phyloP scores from a whole-genome alignment of 148 eudicot species.

The Rhododendron mucronatum region DNA sequence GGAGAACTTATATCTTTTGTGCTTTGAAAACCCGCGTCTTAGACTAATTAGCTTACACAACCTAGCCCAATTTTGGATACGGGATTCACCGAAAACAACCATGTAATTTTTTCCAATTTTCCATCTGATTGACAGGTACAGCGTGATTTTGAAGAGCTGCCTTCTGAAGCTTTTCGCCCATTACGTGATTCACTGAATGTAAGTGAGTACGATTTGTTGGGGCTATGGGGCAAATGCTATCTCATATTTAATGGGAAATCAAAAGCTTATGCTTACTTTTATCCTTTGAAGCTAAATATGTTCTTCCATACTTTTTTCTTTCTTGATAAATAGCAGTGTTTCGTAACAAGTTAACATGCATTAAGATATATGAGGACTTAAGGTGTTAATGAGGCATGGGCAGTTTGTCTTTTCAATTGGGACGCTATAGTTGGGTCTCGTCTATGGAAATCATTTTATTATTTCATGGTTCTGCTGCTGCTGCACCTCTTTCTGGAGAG shows the following conservation, averaged over 20 bases:
- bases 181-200: conserved; percentile 86
- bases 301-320: not conserved
- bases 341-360: not conserved
- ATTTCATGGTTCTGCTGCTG: not conserved
- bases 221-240: not conserved
- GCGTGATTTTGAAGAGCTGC: conserved; percentile 94
- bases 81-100: conserved; percentile 24
- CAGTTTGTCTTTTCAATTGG: not conserved
- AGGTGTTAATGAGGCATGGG: not conserved
- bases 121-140: conserved; percentile 53
- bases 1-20: not conserved
- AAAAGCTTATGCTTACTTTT: not conserved
- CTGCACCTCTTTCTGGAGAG: not conserved
- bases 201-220: conserved; percentile 11
- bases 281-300: not conserved
- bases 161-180: conserved; percentile 86
- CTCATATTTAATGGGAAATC: not conserved
- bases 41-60: not conserved
- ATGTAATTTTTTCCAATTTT: not conserved
- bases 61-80: not conserved
- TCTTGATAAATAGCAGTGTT: not conserved
- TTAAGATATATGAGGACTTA: not conserved
- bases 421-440: not conserved
- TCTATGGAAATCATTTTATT: not conserved
- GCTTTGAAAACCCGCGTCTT: not conserved